Conservation (phyloP, 2,329 filamentous ascomycete species). For the Clarireedia homoeocarpa region DNA sequence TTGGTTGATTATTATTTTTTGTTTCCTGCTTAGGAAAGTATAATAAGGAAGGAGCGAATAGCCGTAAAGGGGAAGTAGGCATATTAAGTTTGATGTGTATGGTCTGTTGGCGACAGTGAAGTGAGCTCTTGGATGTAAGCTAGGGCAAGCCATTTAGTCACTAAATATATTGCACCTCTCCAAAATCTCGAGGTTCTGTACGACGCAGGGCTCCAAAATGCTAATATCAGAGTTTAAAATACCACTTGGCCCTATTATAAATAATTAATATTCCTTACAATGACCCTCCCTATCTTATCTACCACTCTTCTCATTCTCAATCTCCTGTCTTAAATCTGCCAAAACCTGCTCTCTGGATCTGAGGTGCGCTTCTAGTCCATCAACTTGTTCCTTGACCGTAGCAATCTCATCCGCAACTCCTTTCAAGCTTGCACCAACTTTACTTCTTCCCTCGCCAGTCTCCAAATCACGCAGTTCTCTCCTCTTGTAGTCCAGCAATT, state of each 20-base stretch:
- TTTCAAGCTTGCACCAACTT: constrained; percentile 65
- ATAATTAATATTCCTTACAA: constrained; percentile 8
- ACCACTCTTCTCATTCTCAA: constrained; percentile 74
- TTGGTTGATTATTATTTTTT: too few relatives aligned
- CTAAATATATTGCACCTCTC: too few relatives aligned
- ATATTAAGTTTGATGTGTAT: too few relatives aligned
- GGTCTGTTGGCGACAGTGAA: too few relatives aligned
- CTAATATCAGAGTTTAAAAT: background rate
- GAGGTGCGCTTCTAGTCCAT: constrained; percentile 79
- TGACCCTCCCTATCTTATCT: constrained; percentile 28
- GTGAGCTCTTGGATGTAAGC: too few relatives aligned
- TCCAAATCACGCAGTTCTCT: constrained; percentile 69
- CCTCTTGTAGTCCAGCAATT: constrained; percentile 91
- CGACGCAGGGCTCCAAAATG: too few relatives aligned
- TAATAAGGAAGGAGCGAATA: too few relatives aligned
- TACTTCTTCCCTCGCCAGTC: constrained; percentile 59
- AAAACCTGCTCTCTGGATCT: constrained; percentile 67
- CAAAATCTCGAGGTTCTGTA: too few relatives aligned
- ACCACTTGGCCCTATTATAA: constrained; percentile 5
- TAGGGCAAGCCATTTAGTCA: too few relatives aligned
- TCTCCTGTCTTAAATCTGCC: constrained; percentile 68
- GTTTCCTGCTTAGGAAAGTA: too few relatives aligned
- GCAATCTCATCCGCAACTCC: constrained; percentile 77
- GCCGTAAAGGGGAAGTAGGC: too few relatives aligned
- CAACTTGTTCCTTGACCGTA: constrained; percentile 88